These are phyloP conservation scores for Beauveria varroae DNA, from an alignment of 2,329 filamentous ascomycete species.

Conservation along the genomic window DNA sequence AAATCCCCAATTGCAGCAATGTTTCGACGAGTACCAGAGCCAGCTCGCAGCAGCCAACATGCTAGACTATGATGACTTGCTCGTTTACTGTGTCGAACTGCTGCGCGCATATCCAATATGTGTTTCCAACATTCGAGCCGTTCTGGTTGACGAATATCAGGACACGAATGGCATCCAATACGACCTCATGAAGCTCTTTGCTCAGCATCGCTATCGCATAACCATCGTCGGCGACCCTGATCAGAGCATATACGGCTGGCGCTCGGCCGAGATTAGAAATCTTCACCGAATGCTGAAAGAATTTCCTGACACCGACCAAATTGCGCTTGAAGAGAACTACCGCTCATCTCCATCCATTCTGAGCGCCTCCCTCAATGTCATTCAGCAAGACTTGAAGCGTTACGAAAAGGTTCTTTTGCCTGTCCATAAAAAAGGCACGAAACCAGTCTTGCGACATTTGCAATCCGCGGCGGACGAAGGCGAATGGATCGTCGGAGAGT, in stretches of 20 bases:
- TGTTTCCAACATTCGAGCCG: conserved; percentile 81
- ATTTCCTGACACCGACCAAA: conserved; percentile 70
- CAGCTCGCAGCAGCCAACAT: conserved; percentile 70
- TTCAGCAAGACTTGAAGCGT: conserved; percentile 77
- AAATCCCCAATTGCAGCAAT: conserved; percentile 56
- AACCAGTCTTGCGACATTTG: conserved; percentile 72
- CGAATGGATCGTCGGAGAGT: conserved; percentile 81
- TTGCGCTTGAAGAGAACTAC: conserved; percentile 90
- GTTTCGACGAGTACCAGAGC: conserved; percentile 70
- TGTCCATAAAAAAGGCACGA: conserved; percentile 71
- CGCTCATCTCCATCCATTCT: conserved; percentile 83
- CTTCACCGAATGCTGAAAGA: conserved; percentile 68
- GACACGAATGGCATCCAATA: conserved; percentile 96
- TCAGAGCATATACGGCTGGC: conserved; percentile 96
- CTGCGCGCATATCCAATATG: conserved; percentile 67
- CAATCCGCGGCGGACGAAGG: conserved; percentile 66
- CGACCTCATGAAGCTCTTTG: conserved; percentile 84
- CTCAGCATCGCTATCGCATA: conserved; percentile 64
- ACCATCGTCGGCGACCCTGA: conserved; percentile 96
- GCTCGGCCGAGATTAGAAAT: conserved; percentile 87
- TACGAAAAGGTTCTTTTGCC: conserved; percentile 75
- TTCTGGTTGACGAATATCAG: conserved; percentile 95
- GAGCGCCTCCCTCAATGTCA: conserved; percentile 71
- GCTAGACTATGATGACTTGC: conserved; percentile 89
- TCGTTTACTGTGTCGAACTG: conserved; percentile 75